Percentiles rank a stretch among this genome's conserved stretches.
phyloP scores from a whole-genome alignment of 2,329 filamentous ascomycete species.

The Aspergillus sp. region DNA sequence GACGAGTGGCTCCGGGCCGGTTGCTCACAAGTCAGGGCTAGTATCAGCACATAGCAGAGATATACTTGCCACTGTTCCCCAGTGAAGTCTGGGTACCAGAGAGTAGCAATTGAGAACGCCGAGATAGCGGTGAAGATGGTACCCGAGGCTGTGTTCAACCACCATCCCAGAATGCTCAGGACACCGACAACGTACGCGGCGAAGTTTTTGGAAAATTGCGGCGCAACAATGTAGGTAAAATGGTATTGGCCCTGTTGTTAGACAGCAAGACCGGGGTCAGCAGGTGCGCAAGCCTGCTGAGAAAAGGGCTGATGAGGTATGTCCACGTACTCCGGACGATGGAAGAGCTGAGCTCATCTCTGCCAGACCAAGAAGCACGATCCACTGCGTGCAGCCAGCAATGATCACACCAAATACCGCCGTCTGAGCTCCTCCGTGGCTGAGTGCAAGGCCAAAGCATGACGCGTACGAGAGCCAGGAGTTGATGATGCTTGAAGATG shows the following conservation, averaged over 20 bases:
- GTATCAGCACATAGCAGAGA: conserved; percentile 13
- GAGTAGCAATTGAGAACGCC: conserved; percentile 14
- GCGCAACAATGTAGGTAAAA: conserved; percentile 28
- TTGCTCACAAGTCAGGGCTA: conserved; percentile 11
- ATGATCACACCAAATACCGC: conserved; percentile 23
- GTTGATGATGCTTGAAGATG: conserved; percentile 20
- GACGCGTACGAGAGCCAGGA: conserved; percentile 23
- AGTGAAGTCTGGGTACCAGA: conserved; percentile 12
- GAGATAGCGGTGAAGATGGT: conserved; percentile 17
- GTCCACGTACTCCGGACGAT: conserved; percentile 11
- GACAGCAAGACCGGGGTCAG: not conserved
- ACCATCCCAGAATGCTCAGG: conserved; percentile 27
- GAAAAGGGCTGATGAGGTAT: not conserved
- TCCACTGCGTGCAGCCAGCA: conserved; percentile 22
- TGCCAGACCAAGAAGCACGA: conserved; percentile 13
- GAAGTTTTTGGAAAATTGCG: conserved; percentile 19
- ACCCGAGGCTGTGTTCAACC: conserved; percentile 17
- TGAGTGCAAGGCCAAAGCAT: conserved; percentile 23
- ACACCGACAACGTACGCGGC: conserved; percentile 24
- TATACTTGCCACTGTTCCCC: conserved; percentile 19
- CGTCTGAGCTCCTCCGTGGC: conserved; percentile 22
- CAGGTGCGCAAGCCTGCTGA: not conserved
- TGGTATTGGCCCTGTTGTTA: conserved; percentile 29
- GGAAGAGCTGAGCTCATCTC: conserved; percentile 15
- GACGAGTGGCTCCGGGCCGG: not conserved